Base-by-base conservation (phyloP, 306 rosid genomes). In the Trifolium subterraneum region DNA sequence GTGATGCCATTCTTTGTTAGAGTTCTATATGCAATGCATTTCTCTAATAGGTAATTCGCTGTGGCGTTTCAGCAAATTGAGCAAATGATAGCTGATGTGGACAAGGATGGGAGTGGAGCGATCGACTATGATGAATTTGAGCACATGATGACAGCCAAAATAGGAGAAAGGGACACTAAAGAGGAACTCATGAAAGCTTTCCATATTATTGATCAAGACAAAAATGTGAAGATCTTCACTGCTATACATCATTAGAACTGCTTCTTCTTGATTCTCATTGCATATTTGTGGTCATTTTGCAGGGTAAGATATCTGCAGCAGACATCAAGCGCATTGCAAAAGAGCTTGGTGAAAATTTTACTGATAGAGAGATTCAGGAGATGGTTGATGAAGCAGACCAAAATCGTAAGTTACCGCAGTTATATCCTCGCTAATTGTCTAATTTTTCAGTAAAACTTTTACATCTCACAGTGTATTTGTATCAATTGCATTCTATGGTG, bases 161-260 rank as follows among this genome's bases (percentile, higher is more conserved):
- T 94, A 41, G 97, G 99, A 74, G 97, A 94, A 84, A 86, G 97
- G 78, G 99, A 94, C 86, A 80, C 92, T 1, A 94, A 88, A 48
- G 97, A 92, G 81, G 96, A 94, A 80, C 97, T 94, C 73, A 84
- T 80, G 96, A 94, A 94, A 86, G 99, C 99, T 69, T 94, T 94
- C 73, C 83, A 78, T 20, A 75, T 94, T 59, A 85, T 94, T 27
- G 99, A 94, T 81, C 86, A 79, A 41, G 93, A 92, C 85, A 76
- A 79, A 45, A 92, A 86, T 87, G 99, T 94, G 66, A 78, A 41
- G 58, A 63, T 73, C n/a, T 60, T 54, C 69, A 52, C 54, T 79
- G 41, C 29, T 62, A 19, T 56, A 45, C 29, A 22, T 55, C n/a
- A 47, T 33, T 20, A 58, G n/a, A 63, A 45, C 39, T 25, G 29